Evolutionary conservation across 139 green algal genomes (phyloP).

Genomic region (Desmodesmus armatus): DNA sequence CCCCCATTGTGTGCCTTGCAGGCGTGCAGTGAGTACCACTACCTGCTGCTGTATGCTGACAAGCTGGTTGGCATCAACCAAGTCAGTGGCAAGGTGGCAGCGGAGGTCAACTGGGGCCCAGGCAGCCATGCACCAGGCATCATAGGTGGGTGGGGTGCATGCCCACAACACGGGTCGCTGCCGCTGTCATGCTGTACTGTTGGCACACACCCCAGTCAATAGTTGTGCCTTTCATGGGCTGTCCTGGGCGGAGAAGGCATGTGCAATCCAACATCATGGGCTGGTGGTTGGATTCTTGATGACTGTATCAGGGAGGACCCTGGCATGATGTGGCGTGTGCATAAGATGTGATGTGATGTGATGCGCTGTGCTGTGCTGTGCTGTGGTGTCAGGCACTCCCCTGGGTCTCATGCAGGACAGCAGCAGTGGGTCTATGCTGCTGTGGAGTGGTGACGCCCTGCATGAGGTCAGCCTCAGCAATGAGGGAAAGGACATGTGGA

Average conservation of each 20-base stretch:
- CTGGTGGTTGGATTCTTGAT: too few species aligned
- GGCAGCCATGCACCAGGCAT: slow-evolving; percentile 10
- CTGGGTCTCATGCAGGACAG: slow-evolving; percentile 24
- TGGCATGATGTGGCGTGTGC: too few species aligned
- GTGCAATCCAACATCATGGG: too few species aligned
- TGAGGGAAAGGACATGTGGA: slow-evolving; percentile 89
- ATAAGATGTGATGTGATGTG: background rate
- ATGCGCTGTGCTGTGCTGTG: background rate
- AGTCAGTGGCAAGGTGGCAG: slow-evolving; percentile 36
- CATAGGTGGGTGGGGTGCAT: slow-evolving; percentile 7
- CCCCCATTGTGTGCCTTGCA: slow-evolving; percentile 23
- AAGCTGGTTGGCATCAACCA: slow-evolving; percentile 75
- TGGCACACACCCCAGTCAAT: too few species aligned
- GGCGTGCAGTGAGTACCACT: slow-evolving; percentile 82
- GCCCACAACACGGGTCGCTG: too few species aligned
- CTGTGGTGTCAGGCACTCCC: slow-evolving; percentile 9
- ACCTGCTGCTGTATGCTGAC: slow-evolving; percentile 77
- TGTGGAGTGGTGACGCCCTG: slow-evolving; percentile 60
- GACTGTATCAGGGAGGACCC: too few species aligned
- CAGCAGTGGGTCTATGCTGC: slow-evolving; percentile 21
- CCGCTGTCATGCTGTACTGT: too few species aligned
- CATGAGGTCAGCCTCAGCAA: slow-evolving; percentile 74
- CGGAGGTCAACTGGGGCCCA: slow-evolving; percentile 15
- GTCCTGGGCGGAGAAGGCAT: too few species aligned
- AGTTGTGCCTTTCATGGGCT: background rate